These are phyloP conservation scores for Spiraea crenata DNA, from an alignment of 331 rosid genomes.

Conservation along the genomic window DNA sequence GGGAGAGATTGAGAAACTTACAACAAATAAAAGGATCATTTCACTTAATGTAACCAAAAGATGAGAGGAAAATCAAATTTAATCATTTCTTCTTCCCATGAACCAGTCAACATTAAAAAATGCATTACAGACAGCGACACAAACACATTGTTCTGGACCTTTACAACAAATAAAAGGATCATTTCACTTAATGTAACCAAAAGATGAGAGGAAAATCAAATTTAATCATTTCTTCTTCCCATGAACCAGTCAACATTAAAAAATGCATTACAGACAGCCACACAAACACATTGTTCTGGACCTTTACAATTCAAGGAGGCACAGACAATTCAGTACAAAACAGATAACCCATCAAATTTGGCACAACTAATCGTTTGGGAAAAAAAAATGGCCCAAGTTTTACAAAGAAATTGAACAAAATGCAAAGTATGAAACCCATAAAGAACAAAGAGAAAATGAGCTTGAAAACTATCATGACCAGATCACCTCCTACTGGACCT, in stretches of 20 bases:
- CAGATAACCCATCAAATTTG: neutral
- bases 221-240: slow-evolving; percentile 5
- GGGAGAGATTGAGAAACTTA: neutral
- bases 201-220: neutral
- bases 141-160: neutral
- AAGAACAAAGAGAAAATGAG: neutral
- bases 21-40: neutral
- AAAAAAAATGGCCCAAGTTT: neutral
- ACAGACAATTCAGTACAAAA: neutral
- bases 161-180: neutral
- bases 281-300: slow-evolving; percentile 1
- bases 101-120: neutral
- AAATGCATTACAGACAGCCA: neutral
- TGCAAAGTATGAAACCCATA: slow-evolving; percentile 12
- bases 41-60: neutral
- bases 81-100: slow-evolving; percentile 4
- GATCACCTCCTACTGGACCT: slow-evolving; percentile 1
- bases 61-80: neutral
- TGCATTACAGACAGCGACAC: neutral
- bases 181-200: neutral
- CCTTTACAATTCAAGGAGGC: neutral
- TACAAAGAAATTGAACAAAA: neutral
- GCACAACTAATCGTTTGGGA: neutral
- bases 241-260: neutral
- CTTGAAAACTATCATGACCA: neutral